Evolutionary conservation across 2,329 filamentous ascomycete species (phyloP), one percentile per base, ranked within the genome.

Genomic region (Fusarium pseudocircinatum): DNA sequence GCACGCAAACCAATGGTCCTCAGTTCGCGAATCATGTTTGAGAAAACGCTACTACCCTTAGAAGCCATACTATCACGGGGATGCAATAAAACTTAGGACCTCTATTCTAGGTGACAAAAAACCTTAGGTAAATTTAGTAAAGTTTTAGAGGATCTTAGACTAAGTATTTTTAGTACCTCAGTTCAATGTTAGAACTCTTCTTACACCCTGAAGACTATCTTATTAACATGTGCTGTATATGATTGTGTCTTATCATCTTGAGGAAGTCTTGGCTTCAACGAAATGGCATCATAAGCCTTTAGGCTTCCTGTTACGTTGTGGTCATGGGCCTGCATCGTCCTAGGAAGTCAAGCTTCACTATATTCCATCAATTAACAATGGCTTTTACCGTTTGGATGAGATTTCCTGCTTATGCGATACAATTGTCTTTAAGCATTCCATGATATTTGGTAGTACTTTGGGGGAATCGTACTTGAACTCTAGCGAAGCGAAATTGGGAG

Each of bases 381-480:
- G 10, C n/a, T 4, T 0, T 1, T 49, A 1, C 30, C 3, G 5
- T n/a, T 13, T 3, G 7, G 3, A 9, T 1, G 28, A 18, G 28
- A 13, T 13, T 1, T 9, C 15, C 16, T 49, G 15, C 14, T 9
- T 24, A 20, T 7, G 16, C 11, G 4, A 50, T 8, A 10, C 8
- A 6, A 18, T 11, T 6, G 8, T 2, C 47, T 10, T 24, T 22
- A 11, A 20, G n/a, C 16, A 34, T 4, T 32, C 6, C 22, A 24
- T 3, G 12, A 24, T 14, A 24, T 4, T 20, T 50, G 47, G 3
- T 10, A 16, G 6, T 16, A 16, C 4, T 15, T 32, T 32, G 15
- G 7, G 7, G 7, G 5, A 49, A 14, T 18, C 28, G 36, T 49
- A 11, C 0, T 22, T 49, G 18, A 22, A 22, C 26, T 46, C 26